Conservation (phyloP, 139 green algal genomes). For the Dunaliella primolecta region DNA sequence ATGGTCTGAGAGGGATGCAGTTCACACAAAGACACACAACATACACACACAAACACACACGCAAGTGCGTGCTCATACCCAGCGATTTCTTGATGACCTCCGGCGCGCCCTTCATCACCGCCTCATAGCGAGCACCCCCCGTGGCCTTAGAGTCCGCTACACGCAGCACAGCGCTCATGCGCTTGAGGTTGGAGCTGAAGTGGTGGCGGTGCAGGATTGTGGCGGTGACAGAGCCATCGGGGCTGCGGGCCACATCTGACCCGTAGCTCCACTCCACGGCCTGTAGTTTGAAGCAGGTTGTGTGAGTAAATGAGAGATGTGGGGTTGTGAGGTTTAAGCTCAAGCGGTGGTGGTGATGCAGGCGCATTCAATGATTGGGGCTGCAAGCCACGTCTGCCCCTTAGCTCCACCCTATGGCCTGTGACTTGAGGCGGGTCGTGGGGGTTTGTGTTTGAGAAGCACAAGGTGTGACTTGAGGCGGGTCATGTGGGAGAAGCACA, state of each 20-base stretch:
- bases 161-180: constrained; percentile 81
- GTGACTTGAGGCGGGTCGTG: too few species aligned
- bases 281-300: constrained; percentile 30
- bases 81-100: constrained; percentile 74
- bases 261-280: constrained; percentile 52
- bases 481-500: too few species aligned
- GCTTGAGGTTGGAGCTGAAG: constrained; percentile 88
- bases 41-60: too few species aligned
- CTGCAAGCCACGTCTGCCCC: constrained; percentile 19
- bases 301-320: neutral
- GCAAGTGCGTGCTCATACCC: too few species aligned
- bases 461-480: too few species aligned
- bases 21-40: too few species aligned
- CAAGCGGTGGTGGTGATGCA: too few species aligned
- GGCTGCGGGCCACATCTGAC: constrained; percentile 23
- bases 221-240: constrained; percentile 32
- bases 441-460: too few species aligned
- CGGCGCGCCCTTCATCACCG: constrained; percentile 84
- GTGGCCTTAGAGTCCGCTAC: constrained; percentile 38
- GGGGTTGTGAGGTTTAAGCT: neutral
- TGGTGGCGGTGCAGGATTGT: constrained; percentile 81
- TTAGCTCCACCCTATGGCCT: neutral
- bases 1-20: too few species aligned
- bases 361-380: too few species aligned
- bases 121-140: constrained; percentile 9